Evolutionary conservation across 2,329 filamentous ascomycete genomes (phyloP), one percentile per base, ranked within the genome.

Genomic region (Aspergillus hortae): DNA sequence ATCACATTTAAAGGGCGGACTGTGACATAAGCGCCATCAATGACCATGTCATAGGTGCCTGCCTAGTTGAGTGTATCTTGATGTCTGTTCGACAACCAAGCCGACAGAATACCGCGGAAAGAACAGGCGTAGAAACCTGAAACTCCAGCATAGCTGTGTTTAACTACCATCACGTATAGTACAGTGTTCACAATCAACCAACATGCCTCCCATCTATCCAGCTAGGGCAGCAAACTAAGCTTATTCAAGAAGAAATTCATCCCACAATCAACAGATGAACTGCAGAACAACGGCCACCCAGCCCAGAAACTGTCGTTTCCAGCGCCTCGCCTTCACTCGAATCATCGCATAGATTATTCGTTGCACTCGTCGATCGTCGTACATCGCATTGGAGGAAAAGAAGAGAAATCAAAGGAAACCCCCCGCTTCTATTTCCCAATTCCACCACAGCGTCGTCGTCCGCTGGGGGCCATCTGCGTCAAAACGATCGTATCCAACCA

Each of bases 291-390:
- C 6, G 14, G 4, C 21, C 32, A 32, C 15, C 23, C 30, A 23
- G 27, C 38, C 19, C 15, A 33, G 9, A 6, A 17, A 4, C 15
- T 9, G 17, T 32, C 25, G 40, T 33, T 35, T 45, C 35, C 35
- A 51, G 43, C 32, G 43, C 41, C 47, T 21, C 36, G 33, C 23
- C 46, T 45, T 55, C 51, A 14, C 51, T 46, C 42, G 27, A 52
- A 53, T 51, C 53, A 49, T 61, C 51, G 53, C 51, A 56, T 43
- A 56, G 44, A 51, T 44, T 53, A 23, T 56, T 60, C 61, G 54
- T 65, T 52, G 49, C 56, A 54, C 59, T 61, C 58, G 44, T 62
- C 48, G 48, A 57, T 49, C 47, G 50, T 60, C 55, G 52, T 59
- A 60, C 56, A 57, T 57, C 49, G 46, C 57, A 32, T 15, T 4